These are phyloP conservation scores for Cordyceps fumosorosea DNA, from an alignment of 2,329 filamentous ascomycete genomes.

Conservation along the genomic window DNA sequence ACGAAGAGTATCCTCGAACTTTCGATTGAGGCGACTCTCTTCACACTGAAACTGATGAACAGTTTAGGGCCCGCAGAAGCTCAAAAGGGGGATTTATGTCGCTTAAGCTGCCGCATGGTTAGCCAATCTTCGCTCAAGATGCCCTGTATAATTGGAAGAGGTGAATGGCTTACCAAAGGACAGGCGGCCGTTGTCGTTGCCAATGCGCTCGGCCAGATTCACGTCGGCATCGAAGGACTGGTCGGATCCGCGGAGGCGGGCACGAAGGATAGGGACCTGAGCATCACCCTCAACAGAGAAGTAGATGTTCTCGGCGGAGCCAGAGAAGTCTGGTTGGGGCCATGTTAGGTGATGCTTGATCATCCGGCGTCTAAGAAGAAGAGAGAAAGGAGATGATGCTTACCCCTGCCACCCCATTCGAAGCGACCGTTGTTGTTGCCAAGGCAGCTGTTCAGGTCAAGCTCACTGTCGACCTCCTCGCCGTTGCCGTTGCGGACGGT, in stretches of 20 bases:
- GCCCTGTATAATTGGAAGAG: no score
- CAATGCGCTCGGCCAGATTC: slow-evolving; percentile 50
- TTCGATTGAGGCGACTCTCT: neutral
- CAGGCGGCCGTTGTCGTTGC: slow-evolving; percentile 45
- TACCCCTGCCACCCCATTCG: slow-evolving; percentile 35
- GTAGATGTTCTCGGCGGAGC: slow-evolving; percentile 38
- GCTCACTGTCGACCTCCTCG: slow-evolving; percentile 30
- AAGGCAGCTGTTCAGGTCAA: slow-evolving; percentile 43
- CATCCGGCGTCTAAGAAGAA: neutral
- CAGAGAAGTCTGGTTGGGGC: slow-evolving; percentile 32
- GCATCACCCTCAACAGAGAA: slow-evolving; percentile 46
- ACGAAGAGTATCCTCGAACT: neutral
- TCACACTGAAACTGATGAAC: no score
- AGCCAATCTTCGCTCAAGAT: neutral
- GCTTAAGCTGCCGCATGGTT: neutral
- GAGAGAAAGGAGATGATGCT: neutral
- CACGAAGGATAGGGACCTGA: slow-evolving; percentile 46
- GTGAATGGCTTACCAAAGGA: slow-evolving; percentile 24
- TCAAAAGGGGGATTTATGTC: neutral
- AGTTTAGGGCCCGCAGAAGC: neutral
- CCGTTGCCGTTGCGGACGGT: slow-evolving; percentile 29
- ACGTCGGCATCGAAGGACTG: slow-evolving; percentile 40
- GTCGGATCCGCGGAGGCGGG: slow-evolving; percentile 34
- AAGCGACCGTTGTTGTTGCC: slow-evolving; percentile 47
- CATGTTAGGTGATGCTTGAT: neutral